Percentiles rank a stretch among this genome's conserved stretches.
Evolutionary conservation across 371 early-diverging fungal species (phyloP).

Genomic region (Coemansia sp.): DNA sequence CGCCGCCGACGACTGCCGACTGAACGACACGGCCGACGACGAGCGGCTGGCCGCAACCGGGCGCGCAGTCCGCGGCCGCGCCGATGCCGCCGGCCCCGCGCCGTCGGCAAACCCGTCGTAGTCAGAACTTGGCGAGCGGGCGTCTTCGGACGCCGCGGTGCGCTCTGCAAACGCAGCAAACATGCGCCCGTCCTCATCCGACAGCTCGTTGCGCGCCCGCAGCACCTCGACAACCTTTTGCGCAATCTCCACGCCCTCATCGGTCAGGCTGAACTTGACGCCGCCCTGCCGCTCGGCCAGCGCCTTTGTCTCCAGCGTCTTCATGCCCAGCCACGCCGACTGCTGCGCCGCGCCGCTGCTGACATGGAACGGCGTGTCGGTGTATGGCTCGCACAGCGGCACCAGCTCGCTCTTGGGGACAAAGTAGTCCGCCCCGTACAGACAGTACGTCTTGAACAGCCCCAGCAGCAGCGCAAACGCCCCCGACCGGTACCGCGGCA

Average conservation of each 20-base stretch:
- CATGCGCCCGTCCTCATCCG: conserved; percentile 21
- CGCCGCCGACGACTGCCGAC: conserved; percentile 30
- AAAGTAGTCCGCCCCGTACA: conserved; percentile 45
- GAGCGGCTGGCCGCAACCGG: conserved; percentile 1
- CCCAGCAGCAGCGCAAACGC: conserved; percentile 85
- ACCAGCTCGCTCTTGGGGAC: conserved; percentile 45
- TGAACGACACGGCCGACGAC: conserved; percentile 15
- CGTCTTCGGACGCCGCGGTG: not conserved
- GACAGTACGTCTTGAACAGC: conserved; percentile 52
- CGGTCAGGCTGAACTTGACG: conserved; percentile 68
- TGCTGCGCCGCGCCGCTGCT: conserved; percentile 50
- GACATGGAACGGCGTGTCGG: conserved; percentile 67
- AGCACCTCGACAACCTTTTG: conserved; percentile 52
- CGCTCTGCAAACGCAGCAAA: conserved; percentile 20
- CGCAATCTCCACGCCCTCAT: conserved; percentile 69
- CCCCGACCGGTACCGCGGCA: conserved; percentile 81
- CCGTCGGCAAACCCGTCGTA: not conserved
- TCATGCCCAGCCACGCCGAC: conserved; percentile 80
- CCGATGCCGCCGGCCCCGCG: not conserved
- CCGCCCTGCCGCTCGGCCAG: conserved; percentile 66
- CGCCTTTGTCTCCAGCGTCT: conserved; percentile 65
- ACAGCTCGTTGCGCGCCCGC: conserved; percentile 37
- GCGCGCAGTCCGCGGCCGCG: no score
- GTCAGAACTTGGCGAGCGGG: not conserved
- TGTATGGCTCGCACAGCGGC: conserved; percentile 60